These are phyloP conservation scores for Ensete ventricosum DNA, from an alignment of 176 grass and related monocot genomes.

Conservation along the genomic window DNA sequence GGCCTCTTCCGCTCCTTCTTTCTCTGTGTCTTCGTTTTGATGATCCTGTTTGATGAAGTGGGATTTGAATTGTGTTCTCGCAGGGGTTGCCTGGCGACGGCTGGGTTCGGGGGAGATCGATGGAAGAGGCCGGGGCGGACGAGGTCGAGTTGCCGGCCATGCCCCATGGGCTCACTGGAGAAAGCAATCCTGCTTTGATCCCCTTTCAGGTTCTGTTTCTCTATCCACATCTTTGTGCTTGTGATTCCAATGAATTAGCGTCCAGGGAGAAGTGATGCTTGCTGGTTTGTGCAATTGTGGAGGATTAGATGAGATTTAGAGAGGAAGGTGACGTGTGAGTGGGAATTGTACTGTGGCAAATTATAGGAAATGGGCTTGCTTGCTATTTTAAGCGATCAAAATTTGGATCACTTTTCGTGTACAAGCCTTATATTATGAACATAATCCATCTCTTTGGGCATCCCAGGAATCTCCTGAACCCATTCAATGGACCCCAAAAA, in stretches of 20 bases:
- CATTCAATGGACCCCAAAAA: neutral
- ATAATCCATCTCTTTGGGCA: neutral
- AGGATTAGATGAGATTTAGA: neutral
- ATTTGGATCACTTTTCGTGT: neutral
- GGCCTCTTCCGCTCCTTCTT: neutral
- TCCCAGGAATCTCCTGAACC: neutral
- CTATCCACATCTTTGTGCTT: neutral
- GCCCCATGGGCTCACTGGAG: conserved; percentile 10
- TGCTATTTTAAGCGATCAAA: too few species aligned
- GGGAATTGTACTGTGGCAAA: neutral
- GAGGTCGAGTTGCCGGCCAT: neutral
- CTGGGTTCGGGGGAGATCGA: neutral
- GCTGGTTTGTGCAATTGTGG: neutral
- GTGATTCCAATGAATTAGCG: too few species aligned
- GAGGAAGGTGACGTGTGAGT: neutral
- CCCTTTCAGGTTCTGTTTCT: conserved; percentile 15
- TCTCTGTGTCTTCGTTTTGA: neutral
- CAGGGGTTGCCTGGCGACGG: neutral
- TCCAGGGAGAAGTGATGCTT: too few species aligned
- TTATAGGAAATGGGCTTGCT: too few species aligned
- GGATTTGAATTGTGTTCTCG: neutral
- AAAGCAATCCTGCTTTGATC: neutral
- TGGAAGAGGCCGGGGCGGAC: neutral
- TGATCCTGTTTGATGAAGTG: neutral
- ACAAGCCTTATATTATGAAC: neutral